Base-by-base conservation (phyloP, 2,329 filamentous ascomycete species). In the Aspergillus sp. region DNA sequence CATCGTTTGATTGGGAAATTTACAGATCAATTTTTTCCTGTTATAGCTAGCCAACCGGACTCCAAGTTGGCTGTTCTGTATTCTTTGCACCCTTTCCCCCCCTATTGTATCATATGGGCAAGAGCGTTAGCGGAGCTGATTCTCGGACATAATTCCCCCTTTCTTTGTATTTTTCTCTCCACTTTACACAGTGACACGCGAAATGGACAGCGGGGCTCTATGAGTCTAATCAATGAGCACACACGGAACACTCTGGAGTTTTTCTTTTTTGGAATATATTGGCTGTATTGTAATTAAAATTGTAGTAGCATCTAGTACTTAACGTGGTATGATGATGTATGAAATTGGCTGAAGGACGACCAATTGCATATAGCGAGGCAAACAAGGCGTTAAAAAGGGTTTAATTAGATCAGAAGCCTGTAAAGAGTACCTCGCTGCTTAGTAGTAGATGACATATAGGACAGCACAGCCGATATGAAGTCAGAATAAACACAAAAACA, bases 91-190 rank as follows among this genome's bases (percentile, higher is more conserved):
- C 17, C 30, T 11, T 44, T 34, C 51, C 30, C 7, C 34, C 33
- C 34, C 33, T 45, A 19, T 19, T 60, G 54, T 64, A 62, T 58
- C 51, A 62, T 60, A 61, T 62, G 48, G 49, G 58, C 48, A 46
- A 54, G 55, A 47, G 61, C 54, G 56, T 58, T 59, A 55, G 40
- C 7, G 58, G 55, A 51, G 44, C 45, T 56, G 52, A 53, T 41
- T 37, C 46, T 51, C 46, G 37, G 41, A 50, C 45, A 47, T 49
- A 56, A 34, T 22, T 40, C 33, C 54, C 47, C n/a, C 19, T 50
- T 40, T 30, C 13, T 57, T 53, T 39, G 19, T 47, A 40, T n/a
- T 27, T 4, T 39, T 55, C 41, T 37, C 11, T 53, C 40, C 19
- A n/a, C 13, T 41, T 42, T 56, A 50, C 39, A 56, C 11, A 34